These are phyloP conservation scores for Rubus idaeus DNA, from an alignment of 306 rosid genomes.

Conservation along the genomic window DNA sequence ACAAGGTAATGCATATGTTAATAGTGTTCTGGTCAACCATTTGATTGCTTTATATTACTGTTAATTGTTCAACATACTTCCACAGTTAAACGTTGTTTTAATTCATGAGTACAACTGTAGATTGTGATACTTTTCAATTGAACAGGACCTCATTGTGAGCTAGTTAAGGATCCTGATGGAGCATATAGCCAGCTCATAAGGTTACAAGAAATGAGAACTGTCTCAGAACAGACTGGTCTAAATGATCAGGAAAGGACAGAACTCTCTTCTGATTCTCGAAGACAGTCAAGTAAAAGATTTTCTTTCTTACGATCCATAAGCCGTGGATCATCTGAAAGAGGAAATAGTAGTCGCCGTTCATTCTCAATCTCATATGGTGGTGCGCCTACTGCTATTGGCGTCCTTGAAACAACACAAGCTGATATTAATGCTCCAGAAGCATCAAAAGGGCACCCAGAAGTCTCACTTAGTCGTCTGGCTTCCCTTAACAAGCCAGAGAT, in stretches of 20 bases:
- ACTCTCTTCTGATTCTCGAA: slow-evolving; percentile 1
- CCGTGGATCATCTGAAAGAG: slow-evolving; percentile 24
- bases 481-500: slow-evolving; percentile 30
- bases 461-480: slow-evolving; percentile 21
- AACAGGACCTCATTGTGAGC: slow-evolving; percentile 62
- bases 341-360: slow-evolving; percentile 15
- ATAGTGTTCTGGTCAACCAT: no score
- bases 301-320: slow-evolving; percentile 25
- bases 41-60: not conserved
- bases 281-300: slow-evolving; percentile 23
- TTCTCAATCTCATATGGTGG: slow-evolving; percentile 4
- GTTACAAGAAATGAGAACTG: slow-evolving; percentile 44
- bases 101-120: not conserved
- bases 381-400: slow-evolving; percentile 1
- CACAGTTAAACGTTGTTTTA: not conserved
- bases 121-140: slow-evolving; percentile 6
- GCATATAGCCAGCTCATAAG: slow-evolving; percentile 63
- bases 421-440: not conserved
- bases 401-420: not conserved
- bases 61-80: not conserved
- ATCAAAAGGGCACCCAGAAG: not conserved
- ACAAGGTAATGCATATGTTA: no score
- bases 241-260: slow-evolving; percentile 9
- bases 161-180: slow-evolving; percentile 55
- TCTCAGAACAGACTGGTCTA: slow-evolving; percentile 13